phyloP scores from a whole-genome alignment of 305 asterid genomes.

The Lippia alba region DNA sequence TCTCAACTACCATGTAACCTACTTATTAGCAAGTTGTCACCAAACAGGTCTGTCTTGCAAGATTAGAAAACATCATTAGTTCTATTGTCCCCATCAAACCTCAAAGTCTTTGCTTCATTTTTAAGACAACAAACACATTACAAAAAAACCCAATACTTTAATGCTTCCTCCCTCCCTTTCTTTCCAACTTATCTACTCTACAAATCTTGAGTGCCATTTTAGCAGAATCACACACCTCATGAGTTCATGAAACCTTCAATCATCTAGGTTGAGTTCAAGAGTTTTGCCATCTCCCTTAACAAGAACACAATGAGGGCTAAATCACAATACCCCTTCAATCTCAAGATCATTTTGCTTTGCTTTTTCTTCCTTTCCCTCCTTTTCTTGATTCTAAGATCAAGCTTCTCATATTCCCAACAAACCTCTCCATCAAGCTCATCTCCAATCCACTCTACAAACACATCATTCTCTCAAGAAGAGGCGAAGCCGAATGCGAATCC shows the following conservation, averaged over 20 bases:
- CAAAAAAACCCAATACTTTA: background rate
- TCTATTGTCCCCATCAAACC: constrained; percentile 36
- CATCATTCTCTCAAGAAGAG: constrained; percentile 32
- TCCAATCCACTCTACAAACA: constrained; percentile 11
- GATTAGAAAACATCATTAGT: constrained; percentile 36
- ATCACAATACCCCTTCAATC: constrained; percentile 50
- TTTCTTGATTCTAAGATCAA: constrained; percentile 60
- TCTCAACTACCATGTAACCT: constrained; percentile 37
- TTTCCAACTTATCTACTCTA: constrained; percentile 5
- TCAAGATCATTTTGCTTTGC: constrained; percentile 50
- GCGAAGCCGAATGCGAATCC: constrained; percentile 22
- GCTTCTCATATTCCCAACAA: constrained; percentile 47
- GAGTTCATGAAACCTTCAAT: background rate
- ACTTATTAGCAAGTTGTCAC: constrained; percentile 32
- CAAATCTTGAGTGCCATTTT: background rate
- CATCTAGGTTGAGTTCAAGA: background rate
- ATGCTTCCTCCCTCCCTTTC: background rate
- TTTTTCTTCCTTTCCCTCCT: constrained; percentile 54
- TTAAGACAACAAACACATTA: constrained; percentile 18
- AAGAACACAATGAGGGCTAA: constrained; percentile 53
- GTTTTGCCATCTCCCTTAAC: background rate
- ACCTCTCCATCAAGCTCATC: background rate
- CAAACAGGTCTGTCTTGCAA: constrained; percentile 36
- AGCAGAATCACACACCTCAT: background rate
- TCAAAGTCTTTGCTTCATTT: constrained; percentile 38